Evolutionary conservation across 192 early-diverging fungal genomes (phyloP).

Genomic region (Backusella parvicylindrica): DNA sequence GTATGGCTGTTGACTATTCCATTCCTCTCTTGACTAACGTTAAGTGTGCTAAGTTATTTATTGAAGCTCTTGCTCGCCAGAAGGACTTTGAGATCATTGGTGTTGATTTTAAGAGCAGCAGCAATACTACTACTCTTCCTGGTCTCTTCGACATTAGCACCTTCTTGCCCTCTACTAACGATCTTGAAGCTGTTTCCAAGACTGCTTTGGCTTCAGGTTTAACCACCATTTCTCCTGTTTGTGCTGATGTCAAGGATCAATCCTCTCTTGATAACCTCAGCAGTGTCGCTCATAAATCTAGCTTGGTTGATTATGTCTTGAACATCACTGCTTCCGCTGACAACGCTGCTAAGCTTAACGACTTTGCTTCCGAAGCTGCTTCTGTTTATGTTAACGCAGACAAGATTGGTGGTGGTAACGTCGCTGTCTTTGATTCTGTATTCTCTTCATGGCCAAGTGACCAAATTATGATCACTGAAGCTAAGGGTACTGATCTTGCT

Average conservation of each 20-base stretch:
- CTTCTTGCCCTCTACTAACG: slow-evolving; percentile 55
- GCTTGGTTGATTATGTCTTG: slow-evolving; percentile 71
- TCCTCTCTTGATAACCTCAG: slow-evolving; percentile 46
- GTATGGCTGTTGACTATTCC: slow-evolving; percentile 97
- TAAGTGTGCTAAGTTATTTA: slow-evolving; percentile 98
- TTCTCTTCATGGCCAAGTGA: slow-evolving; percentile 78
- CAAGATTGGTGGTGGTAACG: slow-evolving; percentile 43
- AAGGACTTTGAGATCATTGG: slow-evolving; percentile 66
- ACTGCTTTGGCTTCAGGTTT: slow-evolving; percentile 84
- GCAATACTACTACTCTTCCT: slow-evolving; percentile 79
- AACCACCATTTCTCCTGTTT: slow-evolving; percentile 68
- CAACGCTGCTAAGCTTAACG: slow-evolving; percentile 52
- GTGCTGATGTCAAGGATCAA: slow-evolving; percentile 40
- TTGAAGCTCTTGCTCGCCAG: slow-evolving; percentile 86
- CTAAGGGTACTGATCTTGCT: slow-evolving; percentile 84
- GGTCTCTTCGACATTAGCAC: slow-evolving; percentile 84
- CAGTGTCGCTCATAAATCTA: slow-evolving; percentile 51
- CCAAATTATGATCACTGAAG: slow-evolving; percentile 78
- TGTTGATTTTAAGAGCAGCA: slow-evolving; percentile 90
- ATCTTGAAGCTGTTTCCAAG: slow-evolving; percentile 61
- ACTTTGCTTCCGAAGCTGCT: slow-evolving; percentile 39
- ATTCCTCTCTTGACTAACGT: slow-evolving; percentile 98
- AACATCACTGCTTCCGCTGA: slow-evolving; percentile 64
- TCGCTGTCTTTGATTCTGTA: slow-evolving; percentile 67
- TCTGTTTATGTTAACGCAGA: slow-evolving; percentile 62